A percentile compares a stretch with the other conserved stretches of the same genome.
Conservation (phyloP, 192 early-diverging fungal genomes). For the Mortierella antarctica region DNA sequence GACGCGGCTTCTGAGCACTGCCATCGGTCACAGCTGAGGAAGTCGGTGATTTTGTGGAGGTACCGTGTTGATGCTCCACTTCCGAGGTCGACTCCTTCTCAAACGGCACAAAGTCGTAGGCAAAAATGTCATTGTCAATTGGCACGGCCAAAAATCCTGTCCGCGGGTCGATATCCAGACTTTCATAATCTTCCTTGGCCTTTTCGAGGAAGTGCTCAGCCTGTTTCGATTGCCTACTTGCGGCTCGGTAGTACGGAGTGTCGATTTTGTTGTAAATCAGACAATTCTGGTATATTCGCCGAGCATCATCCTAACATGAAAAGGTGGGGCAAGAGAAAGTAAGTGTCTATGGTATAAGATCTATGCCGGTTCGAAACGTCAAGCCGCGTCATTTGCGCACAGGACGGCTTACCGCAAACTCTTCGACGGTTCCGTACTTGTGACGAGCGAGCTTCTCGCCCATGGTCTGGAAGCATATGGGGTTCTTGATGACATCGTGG, state of each 20-base stretch:
- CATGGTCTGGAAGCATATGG: slow-evolving; percentile 79
- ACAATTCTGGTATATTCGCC: slow-evolving; percentile 78
- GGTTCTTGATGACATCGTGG: slow-evolving; percentile 65
- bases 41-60: background rate
- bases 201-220: slow-evolving; percentile 51
- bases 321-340: background rate
- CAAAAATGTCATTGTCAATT: slow-evolving; percentile 64
- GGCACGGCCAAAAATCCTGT: slow-evolving; percentile 56
- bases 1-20: background rate
- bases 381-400: background rate
- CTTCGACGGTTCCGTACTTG: slow-evolving; percentile 61
- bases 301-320: slow-evolving; percentile 67
- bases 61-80: background rate
- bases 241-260: slow-evolving; percentile 76
- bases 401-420: slow-evolving; percentile 57
- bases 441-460: slow-evolving; percentile 62
- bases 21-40: background rate
- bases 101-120: slow-evolving; percentile 55
- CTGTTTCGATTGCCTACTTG: slow-evolving; percentile 62
- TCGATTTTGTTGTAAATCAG: slow-evolving; percentile 80
- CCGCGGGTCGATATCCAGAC: slow-evolving; percentile 44
- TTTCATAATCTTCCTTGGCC: slow-evolving; percentile 57
- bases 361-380: background rate
- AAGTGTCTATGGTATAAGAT: background rate
- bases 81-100: background rate